These are phyloP conservation scores for Sesbania bispinosa DNA, from an alignment of 306 rosid genomes.

Conservation along the genomic window DNA sequence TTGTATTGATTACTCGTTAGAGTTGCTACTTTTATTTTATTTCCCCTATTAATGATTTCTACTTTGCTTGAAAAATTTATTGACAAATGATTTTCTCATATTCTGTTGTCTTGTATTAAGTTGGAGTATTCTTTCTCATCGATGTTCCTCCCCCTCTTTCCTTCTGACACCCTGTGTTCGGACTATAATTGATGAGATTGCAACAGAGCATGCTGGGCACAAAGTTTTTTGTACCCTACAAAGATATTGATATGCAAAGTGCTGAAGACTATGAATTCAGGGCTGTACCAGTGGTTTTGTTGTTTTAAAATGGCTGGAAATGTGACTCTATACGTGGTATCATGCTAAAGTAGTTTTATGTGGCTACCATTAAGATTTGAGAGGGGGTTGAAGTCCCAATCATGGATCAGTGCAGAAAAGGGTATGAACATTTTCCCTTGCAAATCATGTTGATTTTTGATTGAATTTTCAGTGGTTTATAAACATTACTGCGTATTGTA, in stretches of 20 bases:
- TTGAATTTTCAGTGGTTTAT: slow-evolving; percentile 12
- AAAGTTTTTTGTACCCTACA: slow-evolving; percentile 53
- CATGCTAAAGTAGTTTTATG: slow-evolving; percentile 64
- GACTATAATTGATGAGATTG: slow-evolving; percentile 47
- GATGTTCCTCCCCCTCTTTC: neutral
- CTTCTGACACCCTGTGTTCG: slow-evolving; percentile 4
- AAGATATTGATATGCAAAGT: slow-evolving; percentile 39
- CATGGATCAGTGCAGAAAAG: neutral
- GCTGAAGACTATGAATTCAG: slow-evolving; percentile 57
- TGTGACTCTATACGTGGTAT: slow-evolving; percentile 49
- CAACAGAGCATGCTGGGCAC: slow-evolving; percentile 49
- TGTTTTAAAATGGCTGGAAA: slow-evolving; percentile 60
- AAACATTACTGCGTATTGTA: neutral
- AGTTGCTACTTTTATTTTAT: neutral
- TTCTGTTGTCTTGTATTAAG: neutral
- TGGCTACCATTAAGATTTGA: slow-evolving; percentile 50
- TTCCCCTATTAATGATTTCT: neutral
- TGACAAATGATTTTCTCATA: neutral
- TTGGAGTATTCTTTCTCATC: neutral
- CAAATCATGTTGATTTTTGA: neutral
- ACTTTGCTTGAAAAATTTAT: neutral
- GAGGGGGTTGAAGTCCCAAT: slow-evolving; percentile 51
- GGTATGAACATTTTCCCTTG: neutral
- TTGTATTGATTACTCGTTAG: slow-evolving; percentile 7
- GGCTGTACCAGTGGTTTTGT: slow-evolving; percentile 65